These are phyloP conservation scores for Miscanthus lutarioriparius DNA, from an alignment of 176 grass and related monocot genomes.

Conservation along the genomic window DNA sequence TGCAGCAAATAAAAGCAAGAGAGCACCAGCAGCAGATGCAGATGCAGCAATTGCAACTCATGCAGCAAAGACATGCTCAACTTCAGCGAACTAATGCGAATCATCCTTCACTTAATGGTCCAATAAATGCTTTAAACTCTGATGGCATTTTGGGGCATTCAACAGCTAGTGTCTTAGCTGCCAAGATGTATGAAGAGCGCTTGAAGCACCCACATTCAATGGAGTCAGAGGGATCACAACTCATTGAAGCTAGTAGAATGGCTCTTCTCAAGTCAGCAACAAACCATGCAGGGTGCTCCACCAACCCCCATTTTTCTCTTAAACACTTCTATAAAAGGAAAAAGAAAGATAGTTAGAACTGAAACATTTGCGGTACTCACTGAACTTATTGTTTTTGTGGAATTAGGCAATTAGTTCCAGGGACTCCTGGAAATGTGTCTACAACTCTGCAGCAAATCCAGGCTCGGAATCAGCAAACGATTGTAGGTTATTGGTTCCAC, in stretches of 20 bases:
- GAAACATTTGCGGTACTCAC: constrained; percentile 3
- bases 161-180: constrained; percentile 91
- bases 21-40: constrained; percentile 96
- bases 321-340: constrained; percentile 10
- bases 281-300: constrained; percentile 77
- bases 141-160: constrained; percentile 79
- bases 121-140: constrained; percentile 72
- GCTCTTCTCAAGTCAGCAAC: constrained; percentile 91
- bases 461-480: constrained; percentile 78
- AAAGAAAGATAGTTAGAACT: constrained; percentile 10
- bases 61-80: constrained; percentile 91
- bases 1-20: constrained; percentile 86
- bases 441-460: constrained; percentile 95
- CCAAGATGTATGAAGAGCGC: constrained; percentile 97
- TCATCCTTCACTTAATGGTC: constrained; percentile 67
- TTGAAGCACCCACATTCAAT: constrained; percentile 78
- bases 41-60: constrained; percentile 90
- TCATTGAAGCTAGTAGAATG: constrained; percentile 86
- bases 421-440: constrained; percentile 77
- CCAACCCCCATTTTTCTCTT: background rate
- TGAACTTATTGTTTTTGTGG: background rate
- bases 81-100: constrained; percentile 70
- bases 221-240: constrained; percentile 79
- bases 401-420: constrained; percentile 77
- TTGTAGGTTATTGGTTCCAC: constrained; percentile 52